Evolutionary conservation across 495 filamentous ascomycete genomes (phyloP).

Genomic region (Cercophora sp.): DNA sequence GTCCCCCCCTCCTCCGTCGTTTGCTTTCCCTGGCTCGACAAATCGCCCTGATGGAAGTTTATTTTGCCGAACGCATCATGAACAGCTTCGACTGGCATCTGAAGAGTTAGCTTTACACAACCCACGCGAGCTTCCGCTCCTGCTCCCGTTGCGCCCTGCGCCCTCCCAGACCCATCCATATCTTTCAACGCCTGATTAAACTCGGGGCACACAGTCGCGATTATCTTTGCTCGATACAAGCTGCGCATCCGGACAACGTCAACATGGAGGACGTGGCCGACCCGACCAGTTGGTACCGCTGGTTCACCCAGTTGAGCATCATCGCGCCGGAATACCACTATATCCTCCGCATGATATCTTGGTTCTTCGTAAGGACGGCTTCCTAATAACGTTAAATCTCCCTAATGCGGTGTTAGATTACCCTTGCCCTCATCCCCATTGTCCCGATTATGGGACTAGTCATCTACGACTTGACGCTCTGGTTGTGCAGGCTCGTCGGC

Average conservation of each 20-base stretch:
- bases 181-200: too few relatives aligned
- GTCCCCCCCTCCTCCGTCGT: not conserved
- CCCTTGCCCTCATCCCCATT: constrained; percentile 24
- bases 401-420: too few relatives aligned
- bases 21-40: not conserved
- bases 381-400: too few relatives aligned
- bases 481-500: constrained; percentile 36
- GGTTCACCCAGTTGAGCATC: constrained; percentile 21
- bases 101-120: constrained; percentile 13
- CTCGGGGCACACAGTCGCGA: too few relatives aligned
- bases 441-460: constrained; percentile 30
- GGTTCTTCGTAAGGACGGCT: constrained; percentile 28
- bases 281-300: constrained; percentile 13
- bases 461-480: constrained; percentile 43
- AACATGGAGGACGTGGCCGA: constrained; percentile 10
- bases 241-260: not conserved
- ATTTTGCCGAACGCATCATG: constrained; percentile 5
- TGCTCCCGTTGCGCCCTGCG: too few relatives aligned
- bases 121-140: too few relatives aligned
- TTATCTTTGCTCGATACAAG: too few relatives aligned
- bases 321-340: constrained; percentile 19
- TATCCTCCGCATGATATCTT: constrained; percentile 19
- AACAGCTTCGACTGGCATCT: constrained; percentile 10
- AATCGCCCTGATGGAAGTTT: constrained; percentile 19
- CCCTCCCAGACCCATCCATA: too few relatives aligned